Base-by-base conservation (phyloP, 148 eudicot species). In the Chenopodium formosanum region DNA sequence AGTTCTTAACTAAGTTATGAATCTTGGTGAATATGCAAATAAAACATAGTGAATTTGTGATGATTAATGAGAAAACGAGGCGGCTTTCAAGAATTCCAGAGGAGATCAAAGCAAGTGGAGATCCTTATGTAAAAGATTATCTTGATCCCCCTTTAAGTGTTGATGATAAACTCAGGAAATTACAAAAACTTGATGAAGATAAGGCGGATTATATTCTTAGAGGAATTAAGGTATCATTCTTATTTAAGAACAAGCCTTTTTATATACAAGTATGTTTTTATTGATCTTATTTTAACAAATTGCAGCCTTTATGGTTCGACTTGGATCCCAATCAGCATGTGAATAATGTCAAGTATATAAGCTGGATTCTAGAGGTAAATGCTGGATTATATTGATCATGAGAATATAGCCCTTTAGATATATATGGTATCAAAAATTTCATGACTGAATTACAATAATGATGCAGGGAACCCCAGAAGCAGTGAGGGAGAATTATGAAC, bases 321-420 rank as follows among this genome's bases (percentile, higher is more conserved):
- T 86, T 94, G 86, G 97, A 94, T 86, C 90, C 93, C 82, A 94
- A 94, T 84, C 90, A 94, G 27, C 95, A 94, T 67, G 97, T 92
- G 44, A 92, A 92, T 84, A 90, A 94, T 70, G 94, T 90, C 12
- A 94, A 92, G 83, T 92, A 88, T 46, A 83, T 91, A 23, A 74
- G 91, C 50, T 94, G 97, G 97, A 90, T 94, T 90, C 92, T 94
- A 13, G 97, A 92, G 95, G 97, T 93, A 92, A 80, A 3, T 40
- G 44, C 44, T 34, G 1, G 1, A 31, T 31, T 4, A 34, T 34
- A 34, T 44, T 16, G 5, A 62, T 62, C 8, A 19, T 53, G 17
- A 53, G 60, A 4, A 31, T 31, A 31, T 31, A 31, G 32, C 32
- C 32, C 32, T 31, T 31, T 31, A 31, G 32, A 0, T 31, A 31